These are phyloP conservation scores for Schoenoplectus tabernaemontani DNA, from an alignment of 202 grass and related monocot species.

Conservation along the genomic window DNA sequence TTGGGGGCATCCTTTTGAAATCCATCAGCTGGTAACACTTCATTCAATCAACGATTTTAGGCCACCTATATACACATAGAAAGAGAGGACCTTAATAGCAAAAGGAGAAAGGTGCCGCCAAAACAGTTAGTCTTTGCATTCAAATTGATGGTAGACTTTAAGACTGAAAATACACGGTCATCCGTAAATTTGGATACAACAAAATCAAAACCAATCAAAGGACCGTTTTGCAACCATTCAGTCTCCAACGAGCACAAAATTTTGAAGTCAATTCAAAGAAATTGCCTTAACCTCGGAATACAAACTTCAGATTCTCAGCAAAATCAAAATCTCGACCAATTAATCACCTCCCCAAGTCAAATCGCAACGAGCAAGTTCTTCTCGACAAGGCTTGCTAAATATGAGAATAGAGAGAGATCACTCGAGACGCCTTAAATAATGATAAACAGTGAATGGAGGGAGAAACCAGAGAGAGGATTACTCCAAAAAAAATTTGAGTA, in stretches of 20 bases:
- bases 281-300: not conserved
- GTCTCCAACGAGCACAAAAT: not conserved
- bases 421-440: not conserved
- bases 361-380: not conserved
- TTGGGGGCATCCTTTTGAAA: constrained; percentile 9
- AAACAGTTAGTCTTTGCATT: not conserved
- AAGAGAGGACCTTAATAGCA: constrained; percentile 7
- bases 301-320: not conserved
- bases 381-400: not conserved
- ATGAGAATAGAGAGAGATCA: not conserved
- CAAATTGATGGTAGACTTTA: not conserved
- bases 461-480: not conserved
- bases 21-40: constrained; percentile 31
- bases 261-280: not conserved
- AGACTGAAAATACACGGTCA: too few relatives aligned
- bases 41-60: not conserved
- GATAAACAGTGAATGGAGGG: not conserved
- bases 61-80: not conserved
- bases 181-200: too few relatives aligned
- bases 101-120: too few relatives aligned
- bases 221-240: not conserved
- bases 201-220: not conserved
- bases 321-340: not conserved
- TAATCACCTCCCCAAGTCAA: not conserved
- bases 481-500: not conserved